Evolutionary conservation across 2,329 filamentous ascomycete species (phyloP).

Genomic region (Pseudocercospora fijiensis): DNA sequence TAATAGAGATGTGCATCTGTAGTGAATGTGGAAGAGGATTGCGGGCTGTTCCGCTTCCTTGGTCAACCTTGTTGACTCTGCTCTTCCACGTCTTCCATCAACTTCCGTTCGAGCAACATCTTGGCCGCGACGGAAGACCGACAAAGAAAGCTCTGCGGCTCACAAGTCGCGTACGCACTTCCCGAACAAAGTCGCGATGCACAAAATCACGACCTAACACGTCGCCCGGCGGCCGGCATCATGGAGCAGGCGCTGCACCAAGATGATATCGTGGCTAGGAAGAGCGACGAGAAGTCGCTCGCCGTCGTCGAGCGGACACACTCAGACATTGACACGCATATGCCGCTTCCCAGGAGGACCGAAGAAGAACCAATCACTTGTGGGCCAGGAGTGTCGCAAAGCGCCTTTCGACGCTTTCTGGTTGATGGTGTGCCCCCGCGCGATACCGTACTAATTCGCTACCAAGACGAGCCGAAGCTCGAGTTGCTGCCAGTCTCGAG

Average conservation of each 20-base stretch:
- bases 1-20: too few relatives aligned
- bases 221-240: background rate
- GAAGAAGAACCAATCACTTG: slow-evolving; percentile 36
- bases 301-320: slow-evolving; percentile 49
- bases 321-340: slow-evolving; percentile 48
- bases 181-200: background rate
- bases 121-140: too few relatives aligned
- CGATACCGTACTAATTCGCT: slow-evolving; percentile 53
- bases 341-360: slow-evolving; percentile 43
- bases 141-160: too few relatives aligned
- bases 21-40: too few relatives aligned
- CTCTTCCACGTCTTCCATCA: background rate
- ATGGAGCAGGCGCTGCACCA: slow-evolving; percentile 26
- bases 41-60: background rate
- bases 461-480: slow-evolving; percentile 46
- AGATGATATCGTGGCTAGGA: slow-evolving; percentile 34
- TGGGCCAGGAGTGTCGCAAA: slow-evolving; percentile 37
- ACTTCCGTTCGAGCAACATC: background rate
- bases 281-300: slow-evolving; percentile 29
- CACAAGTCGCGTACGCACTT: background rate
- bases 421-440: slow-evolving; percentile 50
- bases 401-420: slow-evolving; percentile 44
- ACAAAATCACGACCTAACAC: background rate
- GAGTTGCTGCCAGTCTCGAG: slow-evolving; percentile 45
- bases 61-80: background rate